phyloP scores from a whole-genome alignment of 331 rosid species.

The Dryas integrifolia region DNA sequence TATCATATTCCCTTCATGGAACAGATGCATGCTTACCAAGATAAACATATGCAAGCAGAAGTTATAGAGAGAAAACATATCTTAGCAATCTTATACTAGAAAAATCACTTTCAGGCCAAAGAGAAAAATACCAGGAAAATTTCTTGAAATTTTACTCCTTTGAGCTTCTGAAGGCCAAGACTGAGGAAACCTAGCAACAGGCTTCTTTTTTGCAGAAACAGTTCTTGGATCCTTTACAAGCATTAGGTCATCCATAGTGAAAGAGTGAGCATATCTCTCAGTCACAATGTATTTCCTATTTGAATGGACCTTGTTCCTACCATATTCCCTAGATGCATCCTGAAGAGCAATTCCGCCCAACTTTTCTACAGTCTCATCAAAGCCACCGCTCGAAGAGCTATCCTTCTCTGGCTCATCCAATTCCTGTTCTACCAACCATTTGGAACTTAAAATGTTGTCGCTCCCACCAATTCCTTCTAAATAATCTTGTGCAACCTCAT shows the following conservation, averaged over 20 bases:
- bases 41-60: not conserved
- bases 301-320: constrained; percentile 49
- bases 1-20: not conserved
- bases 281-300: constrained; percentile 37
- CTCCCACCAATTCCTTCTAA: constrained; percentile 88
- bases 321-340: constrained; percentile 72
- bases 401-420: constrained; percentile 47
- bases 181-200: constrained; percentile 45
- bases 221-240: constrained; percentile 58
- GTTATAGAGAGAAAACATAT: constrained; percentile 9
- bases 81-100: constrained; percentile 48
- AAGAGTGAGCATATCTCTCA: constrained; percentile 33
- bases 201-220: constrained; percentile 54
- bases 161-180: constrained; percentile 79
- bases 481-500: constrained; percentile 79
- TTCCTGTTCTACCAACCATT: constrained; percentile 67
- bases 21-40: not conserved
- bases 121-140: constrained; percentile 48
- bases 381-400: constrained; percentile 53
- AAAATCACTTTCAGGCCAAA: constrained; percentile 10
- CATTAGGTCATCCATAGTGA: constrained; percentile 51
- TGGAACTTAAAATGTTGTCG: constrained; percentile 53
- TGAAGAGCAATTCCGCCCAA: constrained; percentile 74
- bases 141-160: constrained; percentile 59
- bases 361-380: constrained; percentile 63